These are phyloP conservation scores for Astrocystis sublimbata DNA, from an alignment of 495 filamentous ascomycete species.

Conservation along the genomic window DNA sequence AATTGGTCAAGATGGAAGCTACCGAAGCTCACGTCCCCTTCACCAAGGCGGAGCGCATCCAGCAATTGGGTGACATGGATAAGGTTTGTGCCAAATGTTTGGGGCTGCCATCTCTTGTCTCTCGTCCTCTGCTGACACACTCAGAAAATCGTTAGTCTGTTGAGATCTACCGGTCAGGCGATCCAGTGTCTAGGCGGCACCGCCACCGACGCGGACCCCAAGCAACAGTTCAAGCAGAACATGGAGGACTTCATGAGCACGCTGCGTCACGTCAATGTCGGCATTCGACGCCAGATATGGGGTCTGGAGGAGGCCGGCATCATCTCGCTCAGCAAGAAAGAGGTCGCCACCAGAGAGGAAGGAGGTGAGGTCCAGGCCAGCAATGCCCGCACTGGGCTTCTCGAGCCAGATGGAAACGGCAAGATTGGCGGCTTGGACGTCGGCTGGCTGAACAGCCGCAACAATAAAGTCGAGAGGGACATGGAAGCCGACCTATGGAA, in stretches of 20 bases:
- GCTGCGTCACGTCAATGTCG: slow-evolving; percentile 67
- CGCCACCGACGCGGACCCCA: slow-evolving; percentile 36
- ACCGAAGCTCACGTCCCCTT: slow-evolving; percentile 42
- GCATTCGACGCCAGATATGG: slow-evolving; percentile 74
- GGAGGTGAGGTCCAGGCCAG: slow-evolving; percentile 23
- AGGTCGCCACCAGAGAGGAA: slow-evolving; percentile 25
- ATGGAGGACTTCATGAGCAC: slow-evolving; percentile 69
- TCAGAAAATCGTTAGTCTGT: slow-evolving; percentile 54
- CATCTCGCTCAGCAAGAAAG: slow-evolving; percentile 49
- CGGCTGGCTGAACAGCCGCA: slow-evolving; percentile 81
- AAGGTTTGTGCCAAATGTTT: slow-evolving; percentile 45
- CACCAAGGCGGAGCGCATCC: slow-evolving; percentile 70
- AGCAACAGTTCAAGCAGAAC: slow-evolving; percentile 57
- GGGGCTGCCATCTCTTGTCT: not conserved
- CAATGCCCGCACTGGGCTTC: slow-evolving; percentile 23
- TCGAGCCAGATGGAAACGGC: slow-evolving; percentile 53
- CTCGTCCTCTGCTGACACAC: slow-evolving; percentile 21
- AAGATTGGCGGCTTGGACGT: slow-evolving; percentile 69
- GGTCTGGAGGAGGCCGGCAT: slow-evolving; percentile 77
- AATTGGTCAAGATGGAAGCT: slow-evolving; percentile 21
- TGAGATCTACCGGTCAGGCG: slow-evolving; percentile 67
- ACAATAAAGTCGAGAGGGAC: slow-evolving; percentile 70
- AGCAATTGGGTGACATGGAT: slow-evolving; percentile 75
- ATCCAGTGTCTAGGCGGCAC: slow-evolving; percentile 63
- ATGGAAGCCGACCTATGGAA: slow-evolving; percentile 80